Base-by-base conservation (phyloP, 768 basidiomycete genomes). In the Auricularia heimuer region DNA sequence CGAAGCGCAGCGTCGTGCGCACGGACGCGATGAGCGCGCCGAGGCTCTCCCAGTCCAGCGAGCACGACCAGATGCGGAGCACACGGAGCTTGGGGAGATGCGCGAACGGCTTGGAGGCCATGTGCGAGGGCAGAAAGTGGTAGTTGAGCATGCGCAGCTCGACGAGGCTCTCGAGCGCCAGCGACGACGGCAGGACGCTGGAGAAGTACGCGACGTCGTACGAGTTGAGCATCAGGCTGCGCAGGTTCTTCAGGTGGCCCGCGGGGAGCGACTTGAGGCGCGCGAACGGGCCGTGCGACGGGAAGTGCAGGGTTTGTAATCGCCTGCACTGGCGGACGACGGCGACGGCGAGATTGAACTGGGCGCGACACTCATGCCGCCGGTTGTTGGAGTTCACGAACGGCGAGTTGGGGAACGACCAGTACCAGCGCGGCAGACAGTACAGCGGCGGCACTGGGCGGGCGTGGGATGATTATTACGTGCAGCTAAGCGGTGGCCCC, bases 321-420 rank as follows among this genome's bases (percentile, higher is more conserved):
- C 29, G 14, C 10, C 14, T 6, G 29, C 56, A 60, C 14, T 14
- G 56, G 34, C 56, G 56, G 8, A 35, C 56, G 34, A 60, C 56
- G 14, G 24, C 56, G 56, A 60, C 29, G 29, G 56, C 56, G 29
- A 60, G 56, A 1, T 6, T 14, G 34, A 60, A 60, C 34, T 60
- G 56, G 34, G 56, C 29, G 29, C 56, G 56, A 18, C 56, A 60
- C 56, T 60, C 56, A 24, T 60, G 56, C 10, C 56, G 24, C 8
- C 56, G 24, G 29, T 60, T 60, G 56, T 60, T 60, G 11, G 56
- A 60, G 56, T 60, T 60, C 24, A 60, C 24, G 56, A 60, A 60
- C 7, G 56, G 56, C 4, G 56, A 60, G 34, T 60, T 35, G 24
- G 56, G 56, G 56, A 60, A 60, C 29, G 29, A 33, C 56, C 56